phyloP scores from a whole-genome alignment of 768 basidiomycete species.

The Pleurotus eryngii region DNA sequence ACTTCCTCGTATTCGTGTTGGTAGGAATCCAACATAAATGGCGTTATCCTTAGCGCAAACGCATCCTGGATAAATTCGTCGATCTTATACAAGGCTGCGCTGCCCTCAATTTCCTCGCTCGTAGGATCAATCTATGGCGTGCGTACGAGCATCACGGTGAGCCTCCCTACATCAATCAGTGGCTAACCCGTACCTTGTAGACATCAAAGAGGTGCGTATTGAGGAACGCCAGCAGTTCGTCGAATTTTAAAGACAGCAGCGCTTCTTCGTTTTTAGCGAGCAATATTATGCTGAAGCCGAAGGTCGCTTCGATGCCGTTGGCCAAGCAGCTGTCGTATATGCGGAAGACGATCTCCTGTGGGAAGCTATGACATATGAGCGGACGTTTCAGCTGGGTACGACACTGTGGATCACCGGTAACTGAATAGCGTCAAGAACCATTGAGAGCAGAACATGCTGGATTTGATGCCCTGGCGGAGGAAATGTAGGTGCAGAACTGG shows the following conservation, averaged over 20 bases:
- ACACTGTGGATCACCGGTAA: conserved; percentile 59
- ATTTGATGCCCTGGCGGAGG: conserved; percentile 90
- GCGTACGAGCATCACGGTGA: background rate
- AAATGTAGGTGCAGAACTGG: conserved; percentile 94
- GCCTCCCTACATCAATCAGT: background rate
- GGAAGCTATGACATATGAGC: conserved; percentile 58
- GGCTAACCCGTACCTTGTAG: conserved; percentile 52
- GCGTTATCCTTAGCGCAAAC: conserved; percentile 81
- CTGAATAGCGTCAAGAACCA: conserved; percentile 99
- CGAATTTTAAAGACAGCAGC: conserved; percentile 82
- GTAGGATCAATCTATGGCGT: conserved; percentile 23
- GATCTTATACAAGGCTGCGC: conserved; percentile 51
- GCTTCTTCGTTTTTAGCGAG: conserved; percentile 84
- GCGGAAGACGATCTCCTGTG: conserved; percentile 89
- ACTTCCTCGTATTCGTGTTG: conserved; percentile 86
- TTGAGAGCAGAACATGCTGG: conserved; percentile 97
- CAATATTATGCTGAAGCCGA: conserved; percentile 87
- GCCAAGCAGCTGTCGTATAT: conserved; percentile 97
- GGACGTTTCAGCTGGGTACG: background rate
- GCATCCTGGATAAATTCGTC: conserved; percentile 89
- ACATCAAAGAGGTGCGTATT: conserved; percentile 79
- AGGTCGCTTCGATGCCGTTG: conserved; percentile 95
- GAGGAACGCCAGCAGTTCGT: conserved; percentile 82
- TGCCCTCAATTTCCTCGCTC: conserved; percentile 23
- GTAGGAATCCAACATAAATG: conserved; percentile 93